Base-by-base conservation (phyloP, 176 grass and related monocot species). In the Stipa capillata region DNA sequence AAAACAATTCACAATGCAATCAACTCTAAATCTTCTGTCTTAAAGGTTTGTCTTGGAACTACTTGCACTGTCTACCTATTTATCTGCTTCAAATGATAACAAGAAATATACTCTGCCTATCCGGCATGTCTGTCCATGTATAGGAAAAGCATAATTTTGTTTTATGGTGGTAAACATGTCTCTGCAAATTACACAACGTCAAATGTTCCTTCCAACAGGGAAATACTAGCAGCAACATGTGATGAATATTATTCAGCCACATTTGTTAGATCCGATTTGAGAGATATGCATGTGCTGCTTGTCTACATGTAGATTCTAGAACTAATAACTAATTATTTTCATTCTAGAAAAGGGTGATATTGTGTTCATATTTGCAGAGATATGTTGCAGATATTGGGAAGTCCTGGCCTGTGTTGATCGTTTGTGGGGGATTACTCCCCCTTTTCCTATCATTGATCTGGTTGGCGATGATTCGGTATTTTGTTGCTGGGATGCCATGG, bases 401-500 rank as follows among this genome's bases (percentile, higher is more conserved):
- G 48, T 91, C 94, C 53, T 97, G 91, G 91, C 91, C 94, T 56
- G 94, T 97, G 20, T 77, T 97, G 76, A 90, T 97, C n/a, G 89
- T 97, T 74, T 97, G 95, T 85, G 95, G 95, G 81, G 91, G 95
- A 61, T 87, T 97, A 24, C 72, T 97, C 63, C 95, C 95, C 13
- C 43, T 92, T 24, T 92, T 97, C 68, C 58, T 97, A 27, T 94
- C 95, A 29, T 52, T 89, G 56, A 74, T 94, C 28, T 97, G 95
- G 95, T 85, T 97, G 50, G 54, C 94, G n/a, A 87, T 97, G 95
- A 97, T 97, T 86, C 89, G 95, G 10, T 93, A 87, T 88, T 92
- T 94, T 92, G 95, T 97, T 88, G 91, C 91, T 49, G 95, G 77
- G 28, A 94, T 97, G 95, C 86, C 91, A 72, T 97, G 95, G 95